Evolutionary conservation across 805 yeast genomes (phyloP).

Genomic region (Spathaspora girioi): DNA sequence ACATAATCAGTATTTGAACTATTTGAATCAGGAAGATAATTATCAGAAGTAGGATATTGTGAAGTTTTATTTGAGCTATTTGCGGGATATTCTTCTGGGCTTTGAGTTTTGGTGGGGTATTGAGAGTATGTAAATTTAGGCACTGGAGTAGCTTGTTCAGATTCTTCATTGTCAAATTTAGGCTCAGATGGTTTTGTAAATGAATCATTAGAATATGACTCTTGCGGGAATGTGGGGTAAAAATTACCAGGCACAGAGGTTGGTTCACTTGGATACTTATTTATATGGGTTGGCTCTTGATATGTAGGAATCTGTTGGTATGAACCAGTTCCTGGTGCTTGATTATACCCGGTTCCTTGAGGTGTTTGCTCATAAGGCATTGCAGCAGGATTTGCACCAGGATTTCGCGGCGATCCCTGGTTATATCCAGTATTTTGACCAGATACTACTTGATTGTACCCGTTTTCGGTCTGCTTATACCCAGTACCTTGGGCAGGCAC

Average conservation of each 20-base stretch:
- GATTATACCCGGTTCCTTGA: not conserved
- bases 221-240: conserved; percentile 6
- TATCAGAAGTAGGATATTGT: conserved; percentile 1
- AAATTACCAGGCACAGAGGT: not conserved
- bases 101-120: too few relatives aligned
- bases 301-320: not conserved
- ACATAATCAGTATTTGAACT: conserved; percentile 2
- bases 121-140: not conserved
- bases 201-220: conserved; percentile 6
- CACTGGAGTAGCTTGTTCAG: not conserved
- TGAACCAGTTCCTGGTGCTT: not conserved
- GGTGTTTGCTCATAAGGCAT: not conserved
- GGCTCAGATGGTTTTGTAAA: conserved; percentile 7
- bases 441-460: not conserved
- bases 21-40: conserved; percentile 1
- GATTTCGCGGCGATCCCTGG: not conserved
- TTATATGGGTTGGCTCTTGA: not conserved
- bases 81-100: not conserved
- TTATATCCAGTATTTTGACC: conserved; percentile 3
- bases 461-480: not conserved
- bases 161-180: conserved; percentile 5
- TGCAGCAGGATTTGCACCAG: not conserved
- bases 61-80: too few relatives aligned
- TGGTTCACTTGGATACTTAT: not conserved
- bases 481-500: not conserved